These are phyloP conservation scores for Arachnomyces sp. DNA, from an alignment of 2,329 filamentous ascomycete species.

Conservation along the genomic window DNA sequence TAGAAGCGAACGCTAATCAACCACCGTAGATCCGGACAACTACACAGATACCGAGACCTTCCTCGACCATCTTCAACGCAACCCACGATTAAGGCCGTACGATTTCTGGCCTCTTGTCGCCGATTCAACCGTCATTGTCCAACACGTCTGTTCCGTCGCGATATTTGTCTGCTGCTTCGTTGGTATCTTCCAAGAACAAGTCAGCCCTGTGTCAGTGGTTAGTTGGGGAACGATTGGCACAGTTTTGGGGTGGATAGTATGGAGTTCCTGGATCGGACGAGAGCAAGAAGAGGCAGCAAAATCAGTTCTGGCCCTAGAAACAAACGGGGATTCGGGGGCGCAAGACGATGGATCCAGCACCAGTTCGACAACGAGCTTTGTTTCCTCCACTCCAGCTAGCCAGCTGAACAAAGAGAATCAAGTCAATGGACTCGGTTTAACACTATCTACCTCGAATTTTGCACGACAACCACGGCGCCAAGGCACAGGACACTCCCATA, in stretches of 20 bases:
- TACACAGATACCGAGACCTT: constrained; percentile 97
- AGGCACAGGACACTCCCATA: constrained; percentile 39
- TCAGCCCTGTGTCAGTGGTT: constrained; percentile 85
- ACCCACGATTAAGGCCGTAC: constrained; percentile 86
- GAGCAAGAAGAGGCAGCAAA: constrained; percentile 46
- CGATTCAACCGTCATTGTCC: constrained; percentile 91
- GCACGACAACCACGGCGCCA: constrained; percentile 22
- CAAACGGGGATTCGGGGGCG: constrained; percentile 18
- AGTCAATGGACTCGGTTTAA: constrained; percentile 37
- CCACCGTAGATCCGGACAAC: constrained; percentile 75
- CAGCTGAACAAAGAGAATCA: constrained; percentile 23
- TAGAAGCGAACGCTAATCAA: neutral
- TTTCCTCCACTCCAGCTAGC: constrained; percentile 17
- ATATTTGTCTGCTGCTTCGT: constrained; percentile 94
- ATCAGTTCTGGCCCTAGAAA: constrained; percentile 21
- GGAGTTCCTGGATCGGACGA: constrained; percentile 82
- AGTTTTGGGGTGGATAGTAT: constrained; percentile 78
- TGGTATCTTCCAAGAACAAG: constrained; percentile 74
- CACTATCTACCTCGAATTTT: constrained; percentile 30
- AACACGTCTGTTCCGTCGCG: constrained; percentile 89
- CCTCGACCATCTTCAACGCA: constrained; percentile 88
- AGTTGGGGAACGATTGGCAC: constrained; percentile 76
- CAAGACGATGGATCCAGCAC: constrained; percentile 33
- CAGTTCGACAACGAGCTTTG: constrained; percentile 28
- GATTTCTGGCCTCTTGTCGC: constrained; percentile 97